Conservation (phyloP, 495 filamentous ascomycete genomes). For the Lasiosphaeris hirsuta region DNA sequence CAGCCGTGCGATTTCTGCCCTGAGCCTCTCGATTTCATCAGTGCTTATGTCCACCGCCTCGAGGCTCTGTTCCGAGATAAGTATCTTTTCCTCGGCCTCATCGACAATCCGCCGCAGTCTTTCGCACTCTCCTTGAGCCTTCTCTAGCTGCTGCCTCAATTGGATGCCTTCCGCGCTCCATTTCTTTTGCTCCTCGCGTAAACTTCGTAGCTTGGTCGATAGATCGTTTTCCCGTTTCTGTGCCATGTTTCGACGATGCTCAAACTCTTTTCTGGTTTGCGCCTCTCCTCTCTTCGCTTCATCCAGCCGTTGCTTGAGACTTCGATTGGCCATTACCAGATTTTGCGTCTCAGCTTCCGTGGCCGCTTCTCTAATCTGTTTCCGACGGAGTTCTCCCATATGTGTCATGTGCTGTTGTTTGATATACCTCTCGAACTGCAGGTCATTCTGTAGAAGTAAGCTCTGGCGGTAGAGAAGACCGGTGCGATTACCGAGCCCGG, state of each 20-base stretch:
- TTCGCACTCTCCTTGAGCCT: constrained; percentile 50
- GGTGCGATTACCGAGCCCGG: constrained; percentile 39
- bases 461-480: constrained; percentile 62
- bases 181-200: constrained; percentile 66
- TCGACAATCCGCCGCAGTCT: constrained; percentile 56
- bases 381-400: constrained; percentile 66
- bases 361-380: constrained; percentile 64
- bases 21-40: constrained; percentile 57
- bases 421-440: constrained; percentile 73
- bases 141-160: constrained; percentile 52
- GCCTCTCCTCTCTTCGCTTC: constrained; percentile 62
- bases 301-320: constrained; percentile 62
- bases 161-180: constrained; percentile 53
- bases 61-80: constrained; percentile 56
- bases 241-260: constrained; percentile 58
- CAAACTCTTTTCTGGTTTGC: constrained; percentile 61
- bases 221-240: constrained; percentile 71
- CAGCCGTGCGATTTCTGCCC: constrained; percentile 55
- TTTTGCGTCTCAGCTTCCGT: constrained; percentile 74
- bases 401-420: constrained; percentile 72
- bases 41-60: constrained; percentile 55
- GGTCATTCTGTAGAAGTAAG: constrained; percentile 65
- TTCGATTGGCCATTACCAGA: constrained; percentile 66
- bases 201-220: constrained; percentile 51
- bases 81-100: constrained; percentile 58